Conservation (phyloP, 257 asterid genomes). For the Solanum ossicruentum region DNA sequence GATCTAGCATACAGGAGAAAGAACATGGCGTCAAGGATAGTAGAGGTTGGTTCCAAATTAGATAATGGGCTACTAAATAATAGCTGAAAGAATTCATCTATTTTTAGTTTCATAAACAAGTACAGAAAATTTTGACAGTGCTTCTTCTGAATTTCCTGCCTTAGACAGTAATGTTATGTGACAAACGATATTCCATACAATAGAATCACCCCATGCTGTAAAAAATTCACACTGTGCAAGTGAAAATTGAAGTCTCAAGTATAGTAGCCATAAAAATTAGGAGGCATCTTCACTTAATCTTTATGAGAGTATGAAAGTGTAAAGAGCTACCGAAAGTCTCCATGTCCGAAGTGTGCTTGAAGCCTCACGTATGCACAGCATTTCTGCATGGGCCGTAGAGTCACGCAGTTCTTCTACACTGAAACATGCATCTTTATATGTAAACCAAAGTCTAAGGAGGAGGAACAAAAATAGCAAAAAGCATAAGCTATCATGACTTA, state of each 20-base stretch:
- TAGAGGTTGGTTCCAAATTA: not conserved
- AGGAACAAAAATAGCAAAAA: not conserved
- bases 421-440: conserved; percentile 13
- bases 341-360: conserved; percentile 65
- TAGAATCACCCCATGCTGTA: not conserved
- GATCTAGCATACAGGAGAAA: not conserved
- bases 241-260: not conserved
- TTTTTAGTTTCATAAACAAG: not conserved
- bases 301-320: not conserved
- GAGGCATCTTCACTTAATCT: not conserved
- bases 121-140: not conserved
- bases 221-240: not conserved
- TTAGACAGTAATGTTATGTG: not conserved
- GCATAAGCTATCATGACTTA: conserved; percentile 25
- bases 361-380: conserved; percentile 90
- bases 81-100: not conserved
- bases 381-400: conserved; percentile 98
- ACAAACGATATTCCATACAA: not conserved
- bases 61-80: not conserved
- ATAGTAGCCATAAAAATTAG: not conserved
- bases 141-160: not conserved
- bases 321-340: conserved; percentile 78
- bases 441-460: not conserved
- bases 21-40: not conserved
- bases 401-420: conserved; percentile 97